Evolutionary conservation across 2,329 filamentous ascomycete genomes (phyloP).

Genomic region (Xylariales sp.): DNA sequence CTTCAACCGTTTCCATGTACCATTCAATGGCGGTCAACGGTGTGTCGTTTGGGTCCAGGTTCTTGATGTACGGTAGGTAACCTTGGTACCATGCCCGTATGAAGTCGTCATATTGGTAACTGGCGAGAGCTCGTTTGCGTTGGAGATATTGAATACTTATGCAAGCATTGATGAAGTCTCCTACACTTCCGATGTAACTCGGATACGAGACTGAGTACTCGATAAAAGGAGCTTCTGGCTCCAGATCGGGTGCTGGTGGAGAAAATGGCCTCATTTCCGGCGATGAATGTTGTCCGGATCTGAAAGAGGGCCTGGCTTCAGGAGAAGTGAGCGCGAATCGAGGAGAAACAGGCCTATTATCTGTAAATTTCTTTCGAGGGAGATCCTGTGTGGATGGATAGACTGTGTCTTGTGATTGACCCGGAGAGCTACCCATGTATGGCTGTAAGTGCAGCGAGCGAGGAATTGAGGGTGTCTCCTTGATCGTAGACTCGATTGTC

Average conservation of each 20-base stretch:
- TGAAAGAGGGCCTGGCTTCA: neutral
- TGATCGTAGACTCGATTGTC: slow-evolving; percentile 3
- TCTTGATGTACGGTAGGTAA: slow-evolving; percentile 24
- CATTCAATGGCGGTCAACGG: slow-evolving; percentile 25
- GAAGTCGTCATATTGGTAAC: slow-evolving; percentile 31
- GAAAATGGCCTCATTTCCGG: slow-evolving; percentile 1
- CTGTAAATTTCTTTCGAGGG: neutral
- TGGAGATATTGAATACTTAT: slow-evolving; percentile 23
- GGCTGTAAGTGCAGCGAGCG: neutral
- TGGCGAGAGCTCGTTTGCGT: slow-evolving; percentile 19
- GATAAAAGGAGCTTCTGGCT: slow-evolving; percentile 19
- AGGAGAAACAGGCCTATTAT: neutral
- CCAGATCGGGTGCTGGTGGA: slow-evolving; percentile 1
- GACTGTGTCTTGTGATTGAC: too few species aligned
- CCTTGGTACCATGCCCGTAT: slow-evolving; percentile 28
- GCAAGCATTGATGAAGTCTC: slow-evolving; percentile 26
- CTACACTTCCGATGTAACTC: slow-evolving; percentile 22
- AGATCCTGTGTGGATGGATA: neutral
- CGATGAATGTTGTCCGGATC: neutral
- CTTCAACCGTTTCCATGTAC: slow-evolving; percentile 28
- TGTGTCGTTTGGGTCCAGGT: slow-evolving; percentile 20
- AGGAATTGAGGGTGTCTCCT: neutral
- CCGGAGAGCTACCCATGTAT: neutral
- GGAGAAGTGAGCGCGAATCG: neutral
- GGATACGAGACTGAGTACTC: slow-evolving; percentile 24